Evolutionary conservation across 306 rosid species (phyloP).

Genomic region (Potentilla sterilis): DNA sequence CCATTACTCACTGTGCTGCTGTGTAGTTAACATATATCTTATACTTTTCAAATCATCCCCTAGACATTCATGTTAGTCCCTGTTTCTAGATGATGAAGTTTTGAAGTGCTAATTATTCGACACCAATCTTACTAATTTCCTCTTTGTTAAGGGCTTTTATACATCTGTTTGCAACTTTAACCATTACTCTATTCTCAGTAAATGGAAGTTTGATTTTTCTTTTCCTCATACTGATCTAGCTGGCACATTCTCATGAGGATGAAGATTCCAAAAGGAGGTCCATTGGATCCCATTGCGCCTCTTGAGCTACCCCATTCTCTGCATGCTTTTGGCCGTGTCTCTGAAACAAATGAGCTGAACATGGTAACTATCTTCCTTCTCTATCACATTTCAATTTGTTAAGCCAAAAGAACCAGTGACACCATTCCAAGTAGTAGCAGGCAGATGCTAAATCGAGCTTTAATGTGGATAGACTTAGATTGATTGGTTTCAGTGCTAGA

Average conservation of each 20-base stretch:
- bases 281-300: slow-evolving; percentile 86
- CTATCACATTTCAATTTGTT: neutral
- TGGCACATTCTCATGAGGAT: slow-evolving; percentile 97
- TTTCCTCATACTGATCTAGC: slow-evolving; percentile 36
- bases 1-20: neutral
- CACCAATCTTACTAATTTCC: neutral
- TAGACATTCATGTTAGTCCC: neutral
- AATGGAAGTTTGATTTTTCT: slow-evolving; percentile 16
- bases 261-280: slow-evolving; percentile 72
- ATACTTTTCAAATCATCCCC: neutral
- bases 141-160: neutral
- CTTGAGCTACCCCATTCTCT: slow-evolving; percentile 92
- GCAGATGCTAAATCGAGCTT: neutral
- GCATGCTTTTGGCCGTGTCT: slow-evolving; percentile 81
- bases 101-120: neutral
- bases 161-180: slow-evolving; percentile 7
- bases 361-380: slow-evolving; percentile 39
- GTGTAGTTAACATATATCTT: slow-evolving; percentile 12
- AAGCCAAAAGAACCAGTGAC: slow-evolving; percentile 3
- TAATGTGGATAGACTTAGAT: neutral
- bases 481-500: neutral
- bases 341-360: slow-evolving; percentile 63
- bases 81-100: neutral
- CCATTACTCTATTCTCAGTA: neutral
- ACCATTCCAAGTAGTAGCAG: neutral